Evolutionary conservation across 495 filamentous ascomycete species (phyloP), one percentile per base, ranked within the genome.

Genomic region (Baudoinia panamericana): DNA sequence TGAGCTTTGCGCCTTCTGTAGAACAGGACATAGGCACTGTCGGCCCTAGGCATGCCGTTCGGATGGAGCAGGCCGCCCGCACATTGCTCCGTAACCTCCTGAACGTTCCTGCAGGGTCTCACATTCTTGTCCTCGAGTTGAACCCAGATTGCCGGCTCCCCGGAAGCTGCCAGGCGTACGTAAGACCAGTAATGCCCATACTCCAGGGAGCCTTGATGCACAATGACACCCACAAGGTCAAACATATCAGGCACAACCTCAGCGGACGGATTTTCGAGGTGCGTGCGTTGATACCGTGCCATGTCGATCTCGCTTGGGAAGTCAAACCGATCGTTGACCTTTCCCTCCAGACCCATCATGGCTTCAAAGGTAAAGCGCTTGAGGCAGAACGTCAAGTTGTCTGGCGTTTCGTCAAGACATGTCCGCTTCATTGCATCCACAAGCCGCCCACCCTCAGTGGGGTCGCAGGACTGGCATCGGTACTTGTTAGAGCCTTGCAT

Each of bases 401-500:
- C 76, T 0, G 90, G 90, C 3, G 95, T 77, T 46, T 95, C 83
- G 53, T 93, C 93, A 41, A 99, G 62, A 51, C 87, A 96, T 9
- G 86, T 61, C 72, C 84, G 73, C 62, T 94, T 96, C 36, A 96
- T 85, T 33, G 90, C 90, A 63, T 95, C 80, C 19, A 96, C 88
- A 56, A 60, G 50, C 15, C 90, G 86, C 27, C 77, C 78, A 23
- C 76, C 77, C 10, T 36, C 39, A 6, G 39, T 30, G 3, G 27
- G 11, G 29, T 80, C 80, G 58, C 90, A 99, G 4, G 75, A 80
- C 3, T 85, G 84, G 63, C 90, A 99, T 38, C 86, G 90, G 66
- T 99, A 99, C 59, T 94, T 94, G 61, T 99, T 96, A 46, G 94
- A 82, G 52, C 90, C 90, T 70, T 92, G 85, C 87, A 96, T 90